Evolutionary conservation across 2,329 filamentous ascomycete species (phyloP), one percentile per base, ranked within the genome.

Genomic region (Trichoderma polysporum): DNA sequence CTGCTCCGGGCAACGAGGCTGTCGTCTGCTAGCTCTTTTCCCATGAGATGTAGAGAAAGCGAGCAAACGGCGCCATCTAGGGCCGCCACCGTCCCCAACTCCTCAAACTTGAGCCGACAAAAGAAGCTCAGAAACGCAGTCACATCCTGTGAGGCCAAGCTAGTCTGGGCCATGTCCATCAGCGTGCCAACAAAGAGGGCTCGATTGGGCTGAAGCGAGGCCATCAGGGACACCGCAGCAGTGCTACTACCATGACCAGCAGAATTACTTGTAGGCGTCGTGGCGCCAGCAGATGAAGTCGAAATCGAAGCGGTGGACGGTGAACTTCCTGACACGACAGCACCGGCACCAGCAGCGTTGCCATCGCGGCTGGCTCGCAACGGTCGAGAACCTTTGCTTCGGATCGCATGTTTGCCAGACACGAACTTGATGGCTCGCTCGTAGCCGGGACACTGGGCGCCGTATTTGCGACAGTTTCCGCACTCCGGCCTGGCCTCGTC

Each of bases 401-500:
- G 75, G 58, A 81, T 76, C 17, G 73, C 70, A 67, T 81, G 79
- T 69, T 81, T 81, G 19, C 73, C 77, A 19, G 73, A 70, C 27
- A 82, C 76, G 64, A 81, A 81, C 70, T 82, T 81, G 68, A 76
- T 71, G 45, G 68, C 68, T 35, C 76, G 74, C 53, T 79, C 76
- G 68, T 80, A 81, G n/a, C 79, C 79, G 6, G 79, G 77, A 64
- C 78, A 81, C 8, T 72, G 71, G 25, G 72, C 75, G 39, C 78
- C 77, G 66, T 80, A 80, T 60, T 74, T 78, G 62, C 72, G 67
- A 70, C 80, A 81, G 61, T 81, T 81, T 27, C 71, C 73, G 64
- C 79, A 81, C 62, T 72, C 74, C 12, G 82, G 82, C 12, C 76
- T 77, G 25, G 69, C 73, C 71, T 83, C 77, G 70, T 85, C 82